Base-by-base conservation (phyloP, 2,329 filamentous ascomycete genomes). In the Pseudogymnoascus destructans region DNA sequence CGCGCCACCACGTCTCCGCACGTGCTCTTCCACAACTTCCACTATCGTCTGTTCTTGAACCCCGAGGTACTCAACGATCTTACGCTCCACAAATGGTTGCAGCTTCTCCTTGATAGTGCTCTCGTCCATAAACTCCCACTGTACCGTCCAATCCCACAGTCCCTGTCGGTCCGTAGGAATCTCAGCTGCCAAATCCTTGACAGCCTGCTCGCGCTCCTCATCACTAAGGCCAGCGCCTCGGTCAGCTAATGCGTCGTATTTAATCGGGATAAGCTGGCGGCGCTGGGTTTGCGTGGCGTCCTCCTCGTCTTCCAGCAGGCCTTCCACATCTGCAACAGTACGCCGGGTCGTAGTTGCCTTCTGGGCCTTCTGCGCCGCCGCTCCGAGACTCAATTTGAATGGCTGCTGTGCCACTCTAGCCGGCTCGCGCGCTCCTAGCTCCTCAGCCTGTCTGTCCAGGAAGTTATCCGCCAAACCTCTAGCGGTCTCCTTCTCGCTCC, bases 11-110 rank as follows among this genome's bases (percentile, higher is more conserved):
- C 85, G 84, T 65, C 84, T 84, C 63, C 85, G 81, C 62, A 98
- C 75, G 71, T 95, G 89, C 66, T 90, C 86, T 68, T 96, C 86
- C 36, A 97, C 89, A 42, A 93, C 85, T 68, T 95, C 91, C 30
- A 98, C 90, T 54, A 98, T 76, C 74, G 96, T 85, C 73, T 97
- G 89, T 71, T 98, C 93, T 73, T 97, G 90, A 59, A 98, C 87
- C 60, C 95, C 95, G 55, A 98, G 79, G 66, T 93, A 95, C 72
- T 98, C 93, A 61, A 98, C 86, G 65, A 97, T 89, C 79, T 97
- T 98, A 80, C 95, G 95, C 76, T 95, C 90, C 59, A 97, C 89
- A 73, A 96, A 98, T 27, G 92, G 91, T 67, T 87, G 83, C 65
- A 98, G 81, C 70, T 96, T 91, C 63, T 95, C 87, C 61, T 82